Percentiles rank a stretch among this genome's conserved stretches.
Evolutionary conservation across 129 eudicot species (phyloP).

Genomic region (Saposhnikovia divaricata): DNA sequence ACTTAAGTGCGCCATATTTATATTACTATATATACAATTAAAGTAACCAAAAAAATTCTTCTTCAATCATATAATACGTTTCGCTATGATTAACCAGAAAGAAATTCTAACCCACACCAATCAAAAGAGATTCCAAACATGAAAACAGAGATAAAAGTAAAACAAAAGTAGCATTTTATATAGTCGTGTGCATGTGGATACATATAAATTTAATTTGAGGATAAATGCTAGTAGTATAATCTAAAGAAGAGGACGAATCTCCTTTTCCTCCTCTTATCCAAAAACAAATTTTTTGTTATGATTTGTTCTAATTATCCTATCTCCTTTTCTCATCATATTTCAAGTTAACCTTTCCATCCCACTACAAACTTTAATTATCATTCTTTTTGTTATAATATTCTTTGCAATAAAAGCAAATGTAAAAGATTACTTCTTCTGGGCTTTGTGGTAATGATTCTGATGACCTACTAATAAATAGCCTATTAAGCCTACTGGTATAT

Average conservation of each 20-base stretch:
- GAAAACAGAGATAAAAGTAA: background rate
- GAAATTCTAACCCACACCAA: constrained; percentile 7
- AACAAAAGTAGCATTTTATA: background rate
- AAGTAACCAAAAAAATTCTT: too few species aligned
- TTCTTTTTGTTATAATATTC: background rate
- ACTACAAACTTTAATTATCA: background rate
- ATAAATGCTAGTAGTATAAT: too few species aligned
- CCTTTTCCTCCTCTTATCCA: constrained; percentile 1
- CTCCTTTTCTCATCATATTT: background rate
- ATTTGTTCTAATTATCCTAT: constrained; percentile 5
- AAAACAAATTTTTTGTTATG: background rate
- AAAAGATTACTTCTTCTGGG: background rate
- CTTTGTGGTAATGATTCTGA: background rate
- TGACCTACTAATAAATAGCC: background rate
- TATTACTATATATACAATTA: too few species aligned
- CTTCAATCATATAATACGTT: too few species aligned
- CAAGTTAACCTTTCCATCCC: constrained; percentile 18
- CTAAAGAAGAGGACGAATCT: constrained; percentile 5
- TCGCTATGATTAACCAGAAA: too few species aligned
- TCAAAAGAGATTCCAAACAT: constrained; percentile 11
- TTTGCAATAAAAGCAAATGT: background rate
- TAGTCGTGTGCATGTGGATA: background rate
- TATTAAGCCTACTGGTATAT: too few species aligned
- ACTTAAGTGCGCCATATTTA: too few species aligned
- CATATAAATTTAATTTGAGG: too few species aligned